Evolutionary conservation across 306 rosid species (phyloP), one percentile per base, ranked within the genome.

Genomic region (barrel medic (Medicago truncatula)): DNA sequence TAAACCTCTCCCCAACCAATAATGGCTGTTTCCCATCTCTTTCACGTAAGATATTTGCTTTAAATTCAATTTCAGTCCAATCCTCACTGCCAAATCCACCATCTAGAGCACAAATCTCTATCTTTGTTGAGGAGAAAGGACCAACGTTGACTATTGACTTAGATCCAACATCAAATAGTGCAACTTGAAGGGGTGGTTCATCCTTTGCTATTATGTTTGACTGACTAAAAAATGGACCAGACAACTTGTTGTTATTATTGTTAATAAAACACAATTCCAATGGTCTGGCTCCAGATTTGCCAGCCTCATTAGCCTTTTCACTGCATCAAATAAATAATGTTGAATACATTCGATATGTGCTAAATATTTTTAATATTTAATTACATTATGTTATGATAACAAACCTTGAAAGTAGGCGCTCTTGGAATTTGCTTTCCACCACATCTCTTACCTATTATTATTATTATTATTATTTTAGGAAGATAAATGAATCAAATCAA

Each of bases 371-470:
- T 1, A 31, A 34, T 34, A 6, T 34, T 31, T 14, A 31, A 60
- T 28, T 60, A 12, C 40, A 25, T 25, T 25, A 25, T 20, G 17
- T 16, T 38, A 78, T 8, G 50, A 57, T 61, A 76, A 67, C 91
- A 68, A 61, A 91, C 97, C 92, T 83, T 76, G 84, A 54, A 67
- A 74, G 31, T 74, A 28, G 52, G 39, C 39, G 28, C 44, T 36
- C 65, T 67, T 14, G n/a, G 61, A 86, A 9, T 67, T n/a, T 38
- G 1, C 43, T 67, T 23, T 87, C 92, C 63, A 86, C 81, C 81
- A 23, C 94, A 28, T 89, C 91, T 74, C 81, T 75, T 7, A 87
- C 88, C 97, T 89, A 44, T n/a, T n/a, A n/a, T n/a, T n/a, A n/a
- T n/a, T n/a, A n/a, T n/a, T n/a, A n/a, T n/a, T n/a, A n/a, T n/a